Evolutionary conservation across 495 filamentous ascomycete species (phyloP).

Genomic region (Emericellopsis terricola): DNA sequence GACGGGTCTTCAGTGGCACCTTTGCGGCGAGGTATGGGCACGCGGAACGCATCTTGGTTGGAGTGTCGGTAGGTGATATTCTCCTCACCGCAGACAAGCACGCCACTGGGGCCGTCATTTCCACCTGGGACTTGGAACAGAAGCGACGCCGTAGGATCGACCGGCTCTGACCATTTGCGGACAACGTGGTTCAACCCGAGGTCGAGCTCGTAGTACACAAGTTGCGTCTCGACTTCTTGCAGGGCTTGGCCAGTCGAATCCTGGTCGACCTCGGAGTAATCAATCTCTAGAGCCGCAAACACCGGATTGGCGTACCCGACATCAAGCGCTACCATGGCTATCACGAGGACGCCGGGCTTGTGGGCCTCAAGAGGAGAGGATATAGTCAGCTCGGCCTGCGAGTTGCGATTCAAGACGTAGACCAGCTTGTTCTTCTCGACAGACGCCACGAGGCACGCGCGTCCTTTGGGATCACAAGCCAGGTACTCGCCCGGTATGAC

Average conservation of each 20-base stretch:
- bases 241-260: slow-evolving; percentile 75
- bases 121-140: slow-evolving; percentile 94
- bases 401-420: slow-evolving; percentile 91
- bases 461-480: slow-evolving; percentile 83
- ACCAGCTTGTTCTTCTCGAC: slow-evolving; percentile 99
- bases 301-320: slow-evolving; percentile 94
- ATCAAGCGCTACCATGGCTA: slow-evolving; percentile 71
- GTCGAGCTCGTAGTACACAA: slow-evolving; percentile 96
- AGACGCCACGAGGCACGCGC: slow-evolving; percentile 84
- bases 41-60: slow-evolving; percentile 74
- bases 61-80: slow-evolving; percentile 89
- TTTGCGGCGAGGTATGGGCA: slow-evolving; percentile 70
- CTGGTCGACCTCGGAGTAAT: slow-evolving; percentile 81
- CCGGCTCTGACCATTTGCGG: slow-evolving; percentile 83
- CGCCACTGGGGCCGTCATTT: slow-evolving; percentile 82
- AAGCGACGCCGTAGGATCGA: slow-evolving; percentile 76
- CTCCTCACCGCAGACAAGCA: slow-evolving; percentile 86
- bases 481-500: slow-evolving; percentile 93
- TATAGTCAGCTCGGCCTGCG: slow-evolving; percentile 85
- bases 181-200: slow-evolving; percentile 94
- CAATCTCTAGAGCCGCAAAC: slow-evolving; percentile 85
- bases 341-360: slow-evolving; percentile 82
- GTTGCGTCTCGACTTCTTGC: slow-evolving; percentile 64
- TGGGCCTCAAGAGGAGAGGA: slow-evolving; percentile 97
- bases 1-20: slow-evolving; percentile 85